Percentiles rank a stretch among this genome's conserved stretches.
These are phyloP conservation scores for Barnettozyma californica DNA, from an alignment of 805 yeast species.

Conservation along the genomic window DNA sequence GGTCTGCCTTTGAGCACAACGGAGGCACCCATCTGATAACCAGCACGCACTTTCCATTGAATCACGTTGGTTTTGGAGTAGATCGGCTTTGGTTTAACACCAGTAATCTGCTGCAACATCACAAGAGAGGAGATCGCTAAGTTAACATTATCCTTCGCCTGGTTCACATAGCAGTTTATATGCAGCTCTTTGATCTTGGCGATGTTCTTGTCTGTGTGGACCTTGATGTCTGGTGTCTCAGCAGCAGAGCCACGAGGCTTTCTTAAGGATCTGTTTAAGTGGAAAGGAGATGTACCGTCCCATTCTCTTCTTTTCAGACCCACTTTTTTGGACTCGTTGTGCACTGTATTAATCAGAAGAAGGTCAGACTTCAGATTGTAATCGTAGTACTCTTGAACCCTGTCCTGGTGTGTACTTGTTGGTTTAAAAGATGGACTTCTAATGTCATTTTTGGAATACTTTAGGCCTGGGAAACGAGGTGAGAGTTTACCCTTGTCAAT, in stretches of 20 bases:
- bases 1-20: conserved; percentile 71
- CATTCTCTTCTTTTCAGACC: conserved; percentile 80
- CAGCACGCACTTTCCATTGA: conserved; percentile 81
- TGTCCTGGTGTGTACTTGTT: conserved; percentile 65
- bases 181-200: conserved; percentile 67
- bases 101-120: conserved; percentile 92
- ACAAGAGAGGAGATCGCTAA: conserved; percentile 70
- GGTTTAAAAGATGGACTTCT: conserved; percentile 79
- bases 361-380: conserved; percentile 74
- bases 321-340: conserved; percentile 41
- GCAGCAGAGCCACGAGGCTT: conserved; percentile 73
- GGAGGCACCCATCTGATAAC: conserved; percentile 89
- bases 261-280: conserved; percentile 71
- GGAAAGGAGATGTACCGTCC: conserved; percentile 87
- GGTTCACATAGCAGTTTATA: conserved; percentile 71
- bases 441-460: conserved; percentile 66
- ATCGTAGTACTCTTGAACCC: conserved; percentile 70
- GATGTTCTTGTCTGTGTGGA: conserved; percentile 61
- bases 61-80: conserved; percentile 77
- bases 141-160: conserved; percentile 65
- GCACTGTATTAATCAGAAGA: conserved; percentile 70
- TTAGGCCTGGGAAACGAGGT: conserved; percentile 65
- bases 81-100: conserved; percentile 69
- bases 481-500: conserved; percentile 70
- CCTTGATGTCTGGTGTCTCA: conserved; percentile 68